Evolutionary conservation across 1,284 basidiomycete species (phyloP).

Genomic region (Boletellus deceptivus): DNA sequence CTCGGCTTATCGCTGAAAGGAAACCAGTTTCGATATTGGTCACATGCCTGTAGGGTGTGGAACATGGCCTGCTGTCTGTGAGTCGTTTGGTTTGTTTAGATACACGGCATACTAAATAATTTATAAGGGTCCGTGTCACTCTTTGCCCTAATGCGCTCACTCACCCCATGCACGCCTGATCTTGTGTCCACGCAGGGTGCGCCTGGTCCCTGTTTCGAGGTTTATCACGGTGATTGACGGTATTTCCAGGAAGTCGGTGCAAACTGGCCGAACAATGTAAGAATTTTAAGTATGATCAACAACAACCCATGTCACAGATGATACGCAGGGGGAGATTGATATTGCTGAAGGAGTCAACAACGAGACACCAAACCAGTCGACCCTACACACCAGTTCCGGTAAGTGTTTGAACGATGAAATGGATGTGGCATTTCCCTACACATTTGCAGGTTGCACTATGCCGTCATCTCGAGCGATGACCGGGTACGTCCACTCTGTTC

Average conservation of each 20-base stretch:
- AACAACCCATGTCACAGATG: not conserved
- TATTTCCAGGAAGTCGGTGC: constrained; percentile 18
- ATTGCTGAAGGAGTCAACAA: constrained; percentile 70
- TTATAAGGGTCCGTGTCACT: constrained; percentile 18
- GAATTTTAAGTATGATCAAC: not conserved
- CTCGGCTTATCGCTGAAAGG: not conserved
- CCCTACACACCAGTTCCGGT: constrained; percentile 56
- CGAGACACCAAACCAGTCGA: constrained; percentile 51
- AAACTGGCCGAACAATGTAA: constrained; percentile 17
- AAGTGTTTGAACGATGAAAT: not conserved
- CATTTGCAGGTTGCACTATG: constrained; percentile 55
- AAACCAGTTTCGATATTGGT: constrained; percentile 32
- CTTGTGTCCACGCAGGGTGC: not conserved
- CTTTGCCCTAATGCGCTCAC: not conserved
- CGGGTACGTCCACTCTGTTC: constrained; percentile 38
- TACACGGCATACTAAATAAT: not conserved
- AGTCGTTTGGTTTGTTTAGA: constrained; percentile 2
- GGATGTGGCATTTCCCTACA: not conserved
- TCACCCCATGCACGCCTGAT: not conserved
- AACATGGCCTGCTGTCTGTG: constrained; percentile 40
- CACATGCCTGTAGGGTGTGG: constrained; percentile 42
- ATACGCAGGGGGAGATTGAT: constrained; percentile 53
- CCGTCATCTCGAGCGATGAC: constrained; percentile 46
- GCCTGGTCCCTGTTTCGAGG: not conserved
- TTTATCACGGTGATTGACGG: not conserved